Base-by-base conservation (phyloP, 305 asterid genomes). In the Solanum hybrid region DNA sequence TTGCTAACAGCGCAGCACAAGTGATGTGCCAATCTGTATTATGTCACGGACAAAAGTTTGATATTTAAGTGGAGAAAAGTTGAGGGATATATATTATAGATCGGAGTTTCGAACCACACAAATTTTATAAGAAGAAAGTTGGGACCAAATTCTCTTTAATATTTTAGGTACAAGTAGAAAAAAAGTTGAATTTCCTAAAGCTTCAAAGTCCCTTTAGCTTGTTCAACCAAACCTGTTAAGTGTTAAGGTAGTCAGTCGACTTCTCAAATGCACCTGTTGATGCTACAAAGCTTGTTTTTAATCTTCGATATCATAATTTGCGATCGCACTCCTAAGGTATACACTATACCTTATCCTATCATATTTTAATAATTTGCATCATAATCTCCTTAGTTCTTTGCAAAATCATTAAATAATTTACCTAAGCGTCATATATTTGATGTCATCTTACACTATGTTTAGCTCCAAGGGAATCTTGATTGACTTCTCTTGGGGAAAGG, bases 121-220 rank as follows among this genome's bases (percentile, higher is more conserved):
- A 56, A 7, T 56, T 56, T 56, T 56, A 56, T 56, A 56, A 56
- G 69, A 56, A 56, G 69, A 51, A 51, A 51, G 69, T 17, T 56
- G 24, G 66, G 69, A 56, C 69, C 69, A 34, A 78, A 10, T 78
- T 34, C 45, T 34, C 27, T 11, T 77, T 14, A 77, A 35, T 56
- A 56, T 78, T 34, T 78, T 78, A 22, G 51, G 51, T 77, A 88
- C 31, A 29, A n/a, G 38, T 73, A 45, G 40, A 17, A 22, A 22
- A 64, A 31, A 81, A 31, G 77, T 66, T 82, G 60, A 29, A 14
- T n/a, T 26, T 40, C 17, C 19, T 34, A 19, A 19, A 8, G 19
- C 26, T 89, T 89, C 76, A 82, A 14, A 82, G 73, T 34, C 19
- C 88, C 88, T 89, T 84, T 45, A 84, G 85, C 10, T 89, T 89